Base-by-base conservation (phyloP, 805 yeast species). In the Alloascoidea hylecoeti region DNA sequence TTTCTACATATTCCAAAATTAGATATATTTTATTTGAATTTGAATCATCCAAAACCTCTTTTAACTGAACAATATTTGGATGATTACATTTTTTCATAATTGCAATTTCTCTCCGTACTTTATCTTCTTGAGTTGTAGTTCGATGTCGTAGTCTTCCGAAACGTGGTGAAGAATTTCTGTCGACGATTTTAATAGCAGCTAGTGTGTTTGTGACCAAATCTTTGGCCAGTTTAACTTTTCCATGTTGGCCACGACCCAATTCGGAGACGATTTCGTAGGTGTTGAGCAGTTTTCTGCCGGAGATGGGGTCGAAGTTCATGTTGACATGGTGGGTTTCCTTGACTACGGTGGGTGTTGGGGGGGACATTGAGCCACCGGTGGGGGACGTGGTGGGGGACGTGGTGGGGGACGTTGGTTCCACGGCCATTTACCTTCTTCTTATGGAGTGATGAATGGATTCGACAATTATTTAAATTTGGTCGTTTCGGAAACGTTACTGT, bases 171-270 rank as follows among this genome's bases (percentile, higher is more conserved):
- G 70, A 74, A 37, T 73, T 73, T 39, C 96, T 68, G 57, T 84
- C 88, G 34, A 92, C 85, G 38, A 92, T 83, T 54, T 92, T 92
- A 40, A 92, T 86, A 3, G 98, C 98, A n/a, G 85, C 95, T 19
- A 73, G 61, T 45, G 70, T 75, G 35, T 69, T 64, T 4, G 68
- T 55, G 9, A 34, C 39, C 9, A 35, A 9, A n/a, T 72, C 76
- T 40, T 59, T 63, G 1, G 78, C 79, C 34, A 72, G 53, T 46
- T 72, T 72, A 18, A 72, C 79, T 46, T 70, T 72, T 3, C 79
- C 79, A 50, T 72, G 79, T 46, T 72, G 77, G 3, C 79, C 79
- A 28, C 66, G 52, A 15, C 79, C 79, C 15, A 72, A 58, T 50
- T 71, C 76, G 15, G 61, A 54, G 23, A 72, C 46, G 15, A 72